Evolutionary conservation across 2,329 filamentous ascomycete species (phyloP).

Genomic region (Dactylella cylindrospora): DNA sequence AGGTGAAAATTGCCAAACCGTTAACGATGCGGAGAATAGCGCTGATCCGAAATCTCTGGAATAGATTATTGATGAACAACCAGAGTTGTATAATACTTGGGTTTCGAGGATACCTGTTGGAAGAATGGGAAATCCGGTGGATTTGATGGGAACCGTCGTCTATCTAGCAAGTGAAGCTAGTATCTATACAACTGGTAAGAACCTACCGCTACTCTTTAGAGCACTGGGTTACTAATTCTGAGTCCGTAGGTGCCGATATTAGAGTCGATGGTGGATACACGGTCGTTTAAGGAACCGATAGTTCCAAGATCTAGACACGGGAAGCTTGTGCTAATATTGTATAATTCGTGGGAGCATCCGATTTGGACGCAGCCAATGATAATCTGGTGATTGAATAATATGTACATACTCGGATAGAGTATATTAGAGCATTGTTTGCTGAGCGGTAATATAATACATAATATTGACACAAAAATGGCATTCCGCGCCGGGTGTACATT

Average conservation of each 20-base stretch:
- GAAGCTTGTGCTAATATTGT: too few relatives aligned
- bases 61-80: slow-evolving; percentile 85
- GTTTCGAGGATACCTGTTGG: slow-evolving; percentile 87
- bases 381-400: slow-evolving; percentile 7
- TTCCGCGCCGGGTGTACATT: too few relatives aligned
- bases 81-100: slow-evolving; percentile 86
- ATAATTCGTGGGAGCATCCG: too few relatives aligned
- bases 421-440: too few relatives aligned
- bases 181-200: slow-evolving; percentile 67
- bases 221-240: too few relatives aligned
- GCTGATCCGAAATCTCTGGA: neutral
- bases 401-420: slow-evolving; percentile 30
- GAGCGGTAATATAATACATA: too few relatives aligned
- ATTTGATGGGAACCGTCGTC: slow-evolving; percentile 89
- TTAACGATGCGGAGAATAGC: neutral
- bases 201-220: slow-evolving; percentile 48
- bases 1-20: slow-evolving; percentile 3
- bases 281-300: slow-evolving; percentile 60
- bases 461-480: too few relatives aligned
- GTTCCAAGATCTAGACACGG: too few relatives aligned
- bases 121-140: slow-evolving; percentile 88
- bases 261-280: slow-evolving; percentile 88
- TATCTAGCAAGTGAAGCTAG: slow-evolving; percentile 81
- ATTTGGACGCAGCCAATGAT: too few relatives aligned
- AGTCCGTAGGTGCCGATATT: slow-evolving; percentile 70